Base-by-base conservation (phyloP, 495 filamentous ascomycete genomes). In the Hyaloscypha bicolor region DNA sequence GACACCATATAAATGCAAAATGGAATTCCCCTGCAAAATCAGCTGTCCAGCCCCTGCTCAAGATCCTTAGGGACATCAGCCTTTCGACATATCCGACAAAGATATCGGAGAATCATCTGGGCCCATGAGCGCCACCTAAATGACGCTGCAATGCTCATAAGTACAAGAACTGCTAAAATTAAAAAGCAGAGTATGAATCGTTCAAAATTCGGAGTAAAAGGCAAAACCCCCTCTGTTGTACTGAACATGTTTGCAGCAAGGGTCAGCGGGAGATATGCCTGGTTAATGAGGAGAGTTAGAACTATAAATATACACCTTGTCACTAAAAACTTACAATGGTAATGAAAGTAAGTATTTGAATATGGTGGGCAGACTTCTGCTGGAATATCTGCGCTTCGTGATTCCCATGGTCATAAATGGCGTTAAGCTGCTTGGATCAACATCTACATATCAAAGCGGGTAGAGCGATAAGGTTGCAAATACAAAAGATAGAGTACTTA, bases 311-410 rank as follows among this genome's bases (percentile, higher is more conserved):
- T 19, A 63, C 25, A 14, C 21, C 21, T 30, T 31, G 29, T 30
- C 6, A 4, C 9, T n/a, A n/a, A n/a, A 9, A 61, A 16, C 61
- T 55, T 55, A 63, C 61, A 32, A 63, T 63, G 55, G 61, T 53
- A n/a, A 63, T 30, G 29, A 31, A 21, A 8, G 61, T 63, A 16
- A 63, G 48, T n/a, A 63, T 45, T 48, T 63, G 39, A 35, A 63
- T 53, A n/a, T 55, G 61, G 22, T 30, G 29, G 9, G 61, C 61
- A 33, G 45, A 30, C 32, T 31, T 29, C 61, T 63, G 61, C n/a
- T 63, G 61, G 45, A 52, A 63, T 6, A 52, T 3, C 8, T 39
- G 33, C 1, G 61, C 61, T 25, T 63, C 61, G 21, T 63, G 37
- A 37, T 63, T 63, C 3, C 31, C 61, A 29, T 48, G 37, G 45